These are phyloP conservation scores for Chaetomium sp. DNA, from an alignment of 2,329 filamentous ascomycete species.

Conservation along the genomic window DNA sequence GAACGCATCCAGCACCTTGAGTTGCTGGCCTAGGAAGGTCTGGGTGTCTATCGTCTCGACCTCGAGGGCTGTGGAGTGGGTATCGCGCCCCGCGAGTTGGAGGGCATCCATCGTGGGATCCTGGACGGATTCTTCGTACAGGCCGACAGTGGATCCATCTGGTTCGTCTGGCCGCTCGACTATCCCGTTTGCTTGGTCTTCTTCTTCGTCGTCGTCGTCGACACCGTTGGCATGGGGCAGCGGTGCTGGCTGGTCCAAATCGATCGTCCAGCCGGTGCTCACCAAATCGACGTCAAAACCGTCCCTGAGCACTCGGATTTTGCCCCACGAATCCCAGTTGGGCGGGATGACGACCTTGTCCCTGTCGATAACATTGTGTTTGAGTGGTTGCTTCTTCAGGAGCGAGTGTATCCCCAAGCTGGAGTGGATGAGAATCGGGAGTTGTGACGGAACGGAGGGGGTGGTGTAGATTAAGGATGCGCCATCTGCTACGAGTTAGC, in stretches of 20 bases:
- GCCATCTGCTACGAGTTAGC: slow-evolving; percentile 50
- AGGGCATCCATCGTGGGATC: slow-evolving; percentile 62
- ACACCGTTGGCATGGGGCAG: slow-evolving; percentile 23
- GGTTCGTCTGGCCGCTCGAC: slow-evolving; percentile 11
- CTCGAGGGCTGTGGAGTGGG: slow-evolving; percentile 46
- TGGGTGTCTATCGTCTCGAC: slow-evolving; percentile 69
- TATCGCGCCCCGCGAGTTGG: slow-evolving; percentile 44
- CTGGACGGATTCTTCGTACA: slow-evolving; percentile 74
- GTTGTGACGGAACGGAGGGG: slow-evolving; percentile 66
- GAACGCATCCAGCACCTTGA: slow-evolving; percentile 64
- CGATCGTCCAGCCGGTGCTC: slow-evolving; percentile 77
- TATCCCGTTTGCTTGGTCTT: slow-evolving; percentile 17
- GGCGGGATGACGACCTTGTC: slow-evolving; percentile 92
- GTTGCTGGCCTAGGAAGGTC: slow-evolving; percentile 67
- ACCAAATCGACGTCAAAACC: slow-evolving; percentile 86
- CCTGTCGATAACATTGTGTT: slow-evolving; percentile 86
- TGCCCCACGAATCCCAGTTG: slow-evolving; percentile 98
- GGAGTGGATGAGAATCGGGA: slow-evolving; percentile 76
- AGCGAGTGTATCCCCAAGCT: slow-evolving; percentile 81
- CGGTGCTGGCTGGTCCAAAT: slow-evolving; percentile 58
- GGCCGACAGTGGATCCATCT: slow-evolving; percentile 58
- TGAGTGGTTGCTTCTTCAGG: slow-evolving; percentile 69
- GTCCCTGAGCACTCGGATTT: slow-evolving; percentile 86
- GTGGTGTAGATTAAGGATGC: slow-evolving; percentile 81
- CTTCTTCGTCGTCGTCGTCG: slow-evolving; percentile 22